Base-by-base conservation (phyloP, 2,329 filamentous ascomycete genomes). In the Alternaria tenuissima region DNA sequence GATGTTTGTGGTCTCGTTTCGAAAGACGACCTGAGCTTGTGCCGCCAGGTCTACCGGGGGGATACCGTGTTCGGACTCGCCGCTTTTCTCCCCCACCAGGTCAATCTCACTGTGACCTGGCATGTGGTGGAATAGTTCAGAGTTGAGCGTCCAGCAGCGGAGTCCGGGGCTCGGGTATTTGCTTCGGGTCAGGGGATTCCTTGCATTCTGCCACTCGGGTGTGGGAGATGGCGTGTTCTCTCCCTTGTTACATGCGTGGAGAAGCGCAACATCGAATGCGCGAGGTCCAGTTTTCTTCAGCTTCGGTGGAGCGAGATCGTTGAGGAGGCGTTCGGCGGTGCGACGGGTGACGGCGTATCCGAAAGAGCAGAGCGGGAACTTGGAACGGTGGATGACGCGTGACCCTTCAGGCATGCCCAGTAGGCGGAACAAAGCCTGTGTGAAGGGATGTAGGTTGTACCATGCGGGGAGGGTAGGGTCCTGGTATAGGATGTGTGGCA, bases 61-160 rank as follows among this genome's bases (percentile, higher is more conserved):
- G 3, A 78, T 61, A 1, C 74, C 73, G 7, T 64, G 64, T 18
- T 68, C 61, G 36, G 36, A 39, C 51, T 75, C 67, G 26, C 78
- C 78, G 8, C 70, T 56, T n/a, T 59, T 59, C 26, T 70, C 63
- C 36, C 70, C 70, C 12, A 79, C 71, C 11, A 71, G 66, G 8
- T 77, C 79, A 30, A 82, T 81, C 59, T 79, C 73, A 24, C 74
- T 78, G 30, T 67, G 68, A 1, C 77, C 77, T 8, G 79, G 78
- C 70, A 81, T 75, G 59, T 82, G 80, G 57, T 81, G 80, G 65
- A 82, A 81, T 1, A 82, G 69, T 61, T 82, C 80, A 1, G 80
- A 79, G 57, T 81, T 81, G 24, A 79, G 66, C 6, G 76, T 80
- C 76, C 77, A 81, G 69, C 80, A 82, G 42, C 78, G 76, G 11